phyloP scores from a whole-genome alignment of 2,329 filamentous ascomycete genomes.

The Epichloe gansuensis region DNA sequence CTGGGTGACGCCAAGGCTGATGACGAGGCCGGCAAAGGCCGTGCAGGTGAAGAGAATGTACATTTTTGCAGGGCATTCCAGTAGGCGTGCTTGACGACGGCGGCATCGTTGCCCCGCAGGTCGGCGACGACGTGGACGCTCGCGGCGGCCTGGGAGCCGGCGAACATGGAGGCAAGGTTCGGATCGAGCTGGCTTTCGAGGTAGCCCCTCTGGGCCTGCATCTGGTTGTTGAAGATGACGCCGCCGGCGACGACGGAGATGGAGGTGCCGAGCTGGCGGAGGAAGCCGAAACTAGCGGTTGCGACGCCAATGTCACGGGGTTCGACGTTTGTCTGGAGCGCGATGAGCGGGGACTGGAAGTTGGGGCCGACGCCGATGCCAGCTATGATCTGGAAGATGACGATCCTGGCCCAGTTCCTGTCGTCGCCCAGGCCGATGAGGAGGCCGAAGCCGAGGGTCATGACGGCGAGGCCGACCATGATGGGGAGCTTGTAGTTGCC shows the following conservation, averaged over 20 bases:
- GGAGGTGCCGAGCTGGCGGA: slow-evolving; percentile 56
- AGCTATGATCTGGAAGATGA: slow-evolving; percentile 50
- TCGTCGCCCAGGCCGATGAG: slow-evolving; percentile 48
- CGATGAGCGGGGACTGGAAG: slow-evolving; percentile 58
- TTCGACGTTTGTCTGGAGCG: slow-evolving; percentile 50
- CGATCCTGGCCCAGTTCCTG: slow-evolving; percentile 41
- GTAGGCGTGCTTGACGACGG: slow-evolving; percentile 33
- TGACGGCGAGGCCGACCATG: slow-evolving; percentile 42
- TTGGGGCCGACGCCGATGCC: slow-evolving; percentile 56
- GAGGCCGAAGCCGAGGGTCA: slow-evolving; percentile 53
- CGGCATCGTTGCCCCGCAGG: slow-evolving; percentile 33
- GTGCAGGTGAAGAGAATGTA: slow-evolving; percentile 44
- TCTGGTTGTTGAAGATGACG: slow-evolving; percentile 69
- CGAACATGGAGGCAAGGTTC: slow-evolving; percentile 37
- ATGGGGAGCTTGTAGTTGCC: slow-evolving; percentile 54
- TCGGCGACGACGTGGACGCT: slow-evolving; percentile 44
- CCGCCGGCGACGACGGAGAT: slow-evolving; percentile 61
- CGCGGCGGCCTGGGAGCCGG: slow-evolving; percentile 48
- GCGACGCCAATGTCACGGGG: slow-evolving; percentile 55
- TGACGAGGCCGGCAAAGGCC: slow-evolving; percentile 32
- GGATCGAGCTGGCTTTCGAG: slow-evolving; percentile 39
- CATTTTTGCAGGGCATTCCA: slow-evolving; percentile 40
- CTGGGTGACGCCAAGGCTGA: slow-evolving; percentile 36
- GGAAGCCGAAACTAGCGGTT: slow-evolving; percentile 54
- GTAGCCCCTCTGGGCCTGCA: slow-evolving; percentile 41